Base-by-base conservation (phyloP, 495 filamentous ascomycete species). In the Hyaloscypha hepaticicola region DNA sequence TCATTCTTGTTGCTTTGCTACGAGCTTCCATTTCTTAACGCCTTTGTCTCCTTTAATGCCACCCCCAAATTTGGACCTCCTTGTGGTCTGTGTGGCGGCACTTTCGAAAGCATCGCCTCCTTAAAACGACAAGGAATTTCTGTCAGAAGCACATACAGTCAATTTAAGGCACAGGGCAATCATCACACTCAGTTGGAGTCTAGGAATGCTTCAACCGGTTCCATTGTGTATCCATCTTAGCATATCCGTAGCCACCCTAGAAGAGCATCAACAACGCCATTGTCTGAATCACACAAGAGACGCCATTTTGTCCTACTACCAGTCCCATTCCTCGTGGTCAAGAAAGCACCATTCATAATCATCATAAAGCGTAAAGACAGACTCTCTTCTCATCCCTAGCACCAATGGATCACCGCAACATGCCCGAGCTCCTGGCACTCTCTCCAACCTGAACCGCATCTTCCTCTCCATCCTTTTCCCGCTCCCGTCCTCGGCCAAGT, bases 361-460 rank as follows among this genome's bases (percentile, higher is more conserved):
- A 38, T 58, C 56, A 45, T 58, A 58, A 58, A 11, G n/a, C 56
- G 56, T 58, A 45, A 31, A 7, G 5, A 33, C 56, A 21, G 22
- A 33, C 56, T 58, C 16, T 6, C 3, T 16, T 16, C 38, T 16
- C 33, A 22, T 21, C 21, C 56, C 12, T 16, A 12, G 22, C 29
- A 11, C 31, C 6, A 45, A 55, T 16, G 38, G n/a, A 53, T 61
- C 67, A 67, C 62, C 68, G 55, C 61, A 67, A 59, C 60, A 64
- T 29, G 1, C 80, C 80, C 0, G 78, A 73, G 60, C 81, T 83
- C 3, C 80, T 77, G 28, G 83, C 83, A 63, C 83, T 86, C 72
- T 86, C 83, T 5, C 83, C 83, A 45, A 85, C 82, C 9, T 74
- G 71, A 6, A 86, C 71, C 61, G 77, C 79, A 25, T 82, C 79